Evolutionary conservation across 805 yeast genomes (phyloP).

Genomic region (Yamadazyma akitaensis): DNA sequence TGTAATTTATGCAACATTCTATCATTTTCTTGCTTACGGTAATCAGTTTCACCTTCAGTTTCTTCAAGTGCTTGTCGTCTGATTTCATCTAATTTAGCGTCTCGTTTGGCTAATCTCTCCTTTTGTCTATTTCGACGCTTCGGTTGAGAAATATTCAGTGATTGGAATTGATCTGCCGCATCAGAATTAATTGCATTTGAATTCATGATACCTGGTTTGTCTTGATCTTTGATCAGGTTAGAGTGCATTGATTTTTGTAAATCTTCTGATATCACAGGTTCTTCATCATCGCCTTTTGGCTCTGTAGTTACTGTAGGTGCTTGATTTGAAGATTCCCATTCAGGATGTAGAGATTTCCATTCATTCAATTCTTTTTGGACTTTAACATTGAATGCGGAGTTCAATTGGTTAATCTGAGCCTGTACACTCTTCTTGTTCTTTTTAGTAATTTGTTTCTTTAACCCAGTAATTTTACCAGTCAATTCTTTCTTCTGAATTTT

Average conservation of each 20-base stretch:
- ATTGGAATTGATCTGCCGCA: neutral
- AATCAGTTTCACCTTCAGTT: slow-evolving; percentile 61
- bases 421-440: slow-evolving; percentile 68
- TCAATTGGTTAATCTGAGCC: slow-evolving; percentile 57
- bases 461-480: slow-evolving; percentile 61
- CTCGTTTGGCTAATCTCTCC: slow-evolving; percentile 74
- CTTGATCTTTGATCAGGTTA: neutral
- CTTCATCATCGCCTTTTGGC: neutral
- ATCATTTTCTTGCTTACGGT: slow-evolving; percentile 67
- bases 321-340: slow-evolving; percentile 25
- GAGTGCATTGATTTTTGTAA: neutral
- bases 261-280: neutral
- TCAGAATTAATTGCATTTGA: neutral
- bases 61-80: slow-evolving; percentile 69
- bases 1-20: slow-evolving; percentile 55
- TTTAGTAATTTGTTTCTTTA: slow-evolving; percentile 82
- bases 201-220: neutral
- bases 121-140: slow-evolving; percentile 71
- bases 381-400: slow-evolving; percentile 47
- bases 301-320: slow-evolving; percentile 1
- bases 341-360: slow-evolving; percentile 14
- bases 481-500: slow-evolving; percentile 66
- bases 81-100: slow-evolving; percentile 61
- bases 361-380: slow-evolving; percentile 52
- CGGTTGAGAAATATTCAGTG: neutral